These are phyloP conservation scores for Physcia stellaris DNA, from an alignment of 495 filamentous ascomycete genomes.

Conservation along the genomic window DNA sequence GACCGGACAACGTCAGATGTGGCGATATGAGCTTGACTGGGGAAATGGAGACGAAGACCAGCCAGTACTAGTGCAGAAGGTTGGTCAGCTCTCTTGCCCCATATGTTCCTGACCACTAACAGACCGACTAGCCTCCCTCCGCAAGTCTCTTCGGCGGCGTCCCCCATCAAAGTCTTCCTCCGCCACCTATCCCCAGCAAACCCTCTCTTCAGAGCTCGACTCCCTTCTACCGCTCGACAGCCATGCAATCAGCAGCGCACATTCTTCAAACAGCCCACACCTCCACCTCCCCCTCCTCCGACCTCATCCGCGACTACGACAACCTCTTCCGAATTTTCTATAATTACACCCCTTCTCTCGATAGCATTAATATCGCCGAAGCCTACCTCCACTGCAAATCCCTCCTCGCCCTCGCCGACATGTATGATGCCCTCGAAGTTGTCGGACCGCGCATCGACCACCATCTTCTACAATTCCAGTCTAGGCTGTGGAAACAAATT, in stretches of 20 bases:
- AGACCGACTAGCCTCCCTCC: conserved; percentile 27
- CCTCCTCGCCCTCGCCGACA: conserved; percentile 69
- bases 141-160: conserved; percentile 37
- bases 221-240: conserved; percentile 67
- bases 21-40: conserved; percentile 79
- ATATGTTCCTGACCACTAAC: background rate
- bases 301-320: conserved; percentile 77
- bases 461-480: conserved; percentile 81
- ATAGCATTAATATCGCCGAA: conserved; percentile 73
- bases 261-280: conserved; percentile 23
- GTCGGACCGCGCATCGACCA: conserved; percentile 86
- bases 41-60: conserved; percentile 61
- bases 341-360: conserved; percentile 69
- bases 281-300: conserved; percentile 37
- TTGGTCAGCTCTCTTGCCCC: conserved; percentile 12
- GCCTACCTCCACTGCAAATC: conserved; percentile 87
- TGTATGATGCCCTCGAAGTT: conserved; percentile 80
- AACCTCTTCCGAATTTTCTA: conserved; percentile 90
- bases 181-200: conserved; percentile 36
- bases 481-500: conserved; percentile 81
- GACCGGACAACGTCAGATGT: conserved; percentile 41
- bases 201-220: conserved; percentile 41
- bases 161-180: conserved; percentile 14
- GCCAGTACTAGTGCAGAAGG: conserved; percentile 79
- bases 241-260: conserved; percentile 39